Evolutionary conservation across 805 yeast genomes (phyloP), one percentile per base, ranked within the genome.

Genomic region (Saccharomycopsis selenospora): DNA sequence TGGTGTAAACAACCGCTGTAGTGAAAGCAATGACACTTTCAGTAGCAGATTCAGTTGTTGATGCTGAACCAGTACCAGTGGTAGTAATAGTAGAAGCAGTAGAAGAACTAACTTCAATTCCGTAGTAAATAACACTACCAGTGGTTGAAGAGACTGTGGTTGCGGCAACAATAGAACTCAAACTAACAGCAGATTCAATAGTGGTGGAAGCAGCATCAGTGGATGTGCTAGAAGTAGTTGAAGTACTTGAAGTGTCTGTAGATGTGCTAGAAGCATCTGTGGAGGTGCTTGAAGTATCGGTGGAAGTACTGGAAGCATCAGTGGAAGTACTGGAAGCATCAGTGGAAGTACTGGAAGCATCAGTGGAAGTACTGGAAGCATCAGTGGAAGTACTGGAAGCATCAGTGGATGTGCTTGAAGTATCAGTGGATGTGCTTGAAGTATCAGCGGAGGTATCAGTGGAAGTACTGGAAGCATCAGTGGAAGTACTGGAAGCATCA

Each of bases 161-260:
- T n/a, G n/a, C n/a, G n/a, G n/a, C n/a, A n/a, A n/a, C n/a, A n/a
- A n/a, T 61, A 58, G 45, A 52, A 56, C 59, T 57, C 4, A 70
- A 71, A 42, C 68, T 66, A 11, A 51, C 52, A 4, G 58, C 51
- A 45, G 62, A 46, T 50, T 64, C 38, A 14, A 20, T 14, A 33
- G 38, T 20, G 17, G 38, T 14, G 10, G 18, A 7, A 33, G 10
- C 38, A 27, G 29, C 7, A 27, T 27, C 29, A 27, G 29, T 27
- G 11, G 29, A 27, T 27, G 29, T 8, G 29, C 29, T 27, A 27
- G 29, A 8, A 27, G 29, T 27, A 8, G 29, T 11, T 27, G 29
- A 7, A 7, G 7, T 33, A 20, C 38, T 33, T 7, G 38, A 33
- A 27, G 11, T 27, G 7, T 11, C 29, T n/a, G n/a, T n/a, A 14